These are phyloP conservation scores for Talaromyces islandicus DNA, from an alignment of 2,329 filamentous ascomycete genomes.

Conservation along the genomic window DNA sequence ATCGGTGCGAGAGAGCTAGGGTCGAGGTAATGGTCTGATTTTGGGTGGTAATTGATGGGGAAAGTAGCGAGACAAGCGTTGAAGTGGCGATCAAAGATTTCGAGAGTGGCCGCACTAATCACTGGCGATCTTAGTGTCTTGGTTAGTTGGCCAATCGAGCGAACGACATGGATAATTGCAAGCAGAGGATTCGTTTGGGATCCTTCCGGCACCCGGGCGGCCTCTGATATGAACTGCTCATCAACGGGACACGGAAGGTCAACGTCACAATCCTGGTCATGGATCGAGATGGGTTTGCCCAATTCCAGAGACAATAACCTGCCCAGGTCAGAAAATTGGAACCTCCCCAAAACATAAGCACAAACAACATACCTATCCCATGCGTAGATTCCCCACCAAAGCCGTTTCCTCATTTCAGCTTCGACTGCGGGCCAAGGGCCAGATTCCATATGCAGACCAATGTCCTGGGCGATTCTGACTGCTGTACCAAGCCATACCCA, in stretches of 20 bases:
- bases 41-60: constrained; percentile 65
- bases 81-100: constrained; percentile 78
- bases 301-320: constrained; percentile 72
- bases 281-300: constrained; percentile 72
- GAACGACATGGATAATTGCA: constrained; percentile 73
- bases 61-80: constrained; percentile 67
- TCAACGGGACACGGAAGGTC: constrained; percentile 72
- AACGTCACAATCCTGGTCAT: constrained; percentile 84
- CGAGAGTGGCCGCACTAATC: constrained; percentile 61
- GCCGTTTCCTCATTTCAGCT: constrained; percentile 74
- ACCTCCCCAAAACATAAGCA: too few species aligned
- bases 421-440: constrained; percentile 70
- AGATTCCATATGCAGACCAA: constrained; percentile 72
- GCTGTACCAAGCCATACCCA: constrained; percentile 81
- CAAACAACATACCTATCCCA: constrained; percentile 63
- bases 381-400: constrained; percentile 93
- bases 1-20: constrained; percentile 69
- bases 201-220: constrained; percentile 36
- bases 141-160: constrained; percentile 67
- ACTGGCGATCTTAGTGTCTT: constrained; percentile 63
- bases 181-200: constrained; percentile 66
- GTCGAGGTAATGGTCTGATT: constrained; percentile 62
- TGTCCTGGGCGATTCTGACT: constrained; percentile 73
- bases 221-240: constrained; percentile 57
- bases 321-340: constrained; percentile 1